Percentiles rank a stretch among this genome's conserved stretches.
These are phyloP conservation scores for Saururus chinensis DNA, from an alignment of 164 flowering plant species.

Conservation along the genomic window DNA sequence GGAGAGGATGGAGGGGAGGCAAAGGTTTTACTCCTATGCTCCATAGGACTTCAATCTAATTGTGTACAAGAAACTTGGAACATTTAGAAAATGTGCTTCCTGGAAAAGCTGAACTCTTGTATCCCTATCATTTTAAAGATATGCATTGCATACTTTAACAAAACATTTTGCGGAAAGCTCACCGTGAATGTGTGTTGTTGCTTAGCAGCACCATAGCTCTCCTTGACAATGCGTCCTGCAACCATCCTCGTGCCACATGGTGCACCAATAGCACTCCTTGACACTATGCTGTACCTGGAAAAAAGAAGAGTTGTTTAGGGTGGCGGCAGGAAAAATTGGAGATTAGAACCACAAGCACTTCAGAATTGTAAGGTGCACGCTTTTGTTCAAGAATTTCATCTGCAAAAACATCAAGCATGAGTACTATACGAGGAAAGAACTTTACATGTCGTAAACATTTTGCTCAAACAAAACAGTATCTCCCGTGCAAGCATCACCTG, in stretches of 20 bases:
- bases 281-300: slow-evolving; percentile 60
- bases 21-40: slow-evolving; percentile 67
- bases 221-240: slow-evolving; percentile 86
- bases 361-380: too few species aligned
- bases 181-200: slow-evolving; percentile 95
- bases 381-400: neutral
- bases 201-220: slow-evolving; percentile 87
- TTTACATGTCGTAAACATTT: slow-evolving; percentile 73
- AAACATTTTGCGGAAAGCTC: slow-evolving; percentile 9
- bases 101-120: too few species aligned
- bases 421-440: slow-evolving; percentile 7
- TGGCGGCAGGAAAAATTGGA: neutral
- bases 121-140: too few species aligned
- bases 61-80: neutral
- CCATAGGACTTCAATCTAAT: slow-evolving; percentile 81
- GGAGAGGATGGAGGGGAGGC: slow-evolving; percentile 70
- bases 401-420: neutral
- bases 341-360: neutral
- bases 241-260: slow-evolving; percentile 60
- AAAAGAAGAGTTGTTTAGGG: neutral
- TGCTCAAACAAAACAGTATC: slow-evolving; percentile 87
- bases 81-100: neutral
- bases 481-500: slow-evolving; percentile 89
- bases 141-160: too few species aligned
- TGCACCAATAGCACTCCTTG: slow-evolving; percentile 70